These are phyloP conservation scores for Apophysomyces trapeziformis DNA, from an alignment of 371 early-diverging fungal genomes.

Conservation along the genomic window DNA sequence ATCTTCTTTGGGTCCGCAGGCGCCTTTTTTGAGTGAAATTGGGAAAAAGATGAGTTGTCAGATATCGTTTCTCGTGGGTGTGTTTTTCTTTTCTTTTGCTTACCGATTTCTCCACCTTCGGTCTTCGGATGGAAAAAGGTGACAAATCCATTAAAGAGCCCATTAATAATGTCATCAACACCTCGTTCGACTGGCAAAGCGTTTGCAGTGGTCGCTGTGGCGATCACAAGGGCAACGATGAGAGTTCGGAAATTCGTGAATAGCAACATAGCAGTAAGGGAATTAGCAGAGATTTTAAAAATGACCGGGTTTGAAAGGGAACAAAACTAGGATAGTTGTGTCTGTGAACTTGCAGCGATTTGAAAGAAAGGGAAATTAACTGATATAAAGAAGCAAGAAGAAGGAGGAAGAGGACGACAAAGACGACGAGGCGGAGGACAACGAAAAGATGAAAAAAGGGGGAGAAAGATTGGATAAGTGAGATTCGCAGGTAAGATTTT, in stretches of 20 bases:
- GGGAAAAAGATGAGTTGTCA: background rate
- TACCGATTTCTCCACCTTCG: slow-evolving; percentile 32
- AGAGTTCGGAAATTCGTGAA: background rate
- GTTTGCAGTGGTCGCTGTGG: background rate
- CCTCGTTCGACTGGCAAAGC: slow-evolving; percentile 10
- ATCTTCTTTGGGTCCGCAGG: slow-evolving; percentile 20
- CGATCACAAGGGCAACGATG: background rate
- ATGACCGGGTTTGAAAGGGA: no score
- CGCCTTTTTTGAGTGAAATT: background rate
- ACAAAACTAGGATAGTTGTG: no score
- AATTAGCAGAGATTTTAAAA: slow-evolving; percentile 6
- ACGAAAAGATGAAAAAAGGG: no score
- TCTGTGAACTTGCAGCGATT: no score
- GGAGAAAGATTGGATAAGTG: no score
- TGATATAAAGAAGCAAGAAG: no score
- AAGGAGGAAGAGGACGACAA: no score
- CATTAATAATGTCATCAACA: background rate
- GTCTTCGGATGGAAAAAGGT: slow-evolving; percentile 38
- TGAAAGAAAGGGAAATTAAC: no score
- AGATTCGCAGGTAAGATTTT: no score
- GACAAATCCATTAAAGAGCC: slow-evolving; percentile 15
- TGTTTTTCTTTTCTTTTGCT: background rate
- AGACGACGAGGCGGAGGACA: background rate
- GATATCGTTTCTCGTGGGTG: background rate
- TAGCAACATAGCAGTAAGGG: slow-evolving; percentile 11